These are phyloP conservation scores for Daldinia vernicosa DNA, from an alignment of 495 filamentous ascomycete species.

Conservation along the genomic window DNA sequence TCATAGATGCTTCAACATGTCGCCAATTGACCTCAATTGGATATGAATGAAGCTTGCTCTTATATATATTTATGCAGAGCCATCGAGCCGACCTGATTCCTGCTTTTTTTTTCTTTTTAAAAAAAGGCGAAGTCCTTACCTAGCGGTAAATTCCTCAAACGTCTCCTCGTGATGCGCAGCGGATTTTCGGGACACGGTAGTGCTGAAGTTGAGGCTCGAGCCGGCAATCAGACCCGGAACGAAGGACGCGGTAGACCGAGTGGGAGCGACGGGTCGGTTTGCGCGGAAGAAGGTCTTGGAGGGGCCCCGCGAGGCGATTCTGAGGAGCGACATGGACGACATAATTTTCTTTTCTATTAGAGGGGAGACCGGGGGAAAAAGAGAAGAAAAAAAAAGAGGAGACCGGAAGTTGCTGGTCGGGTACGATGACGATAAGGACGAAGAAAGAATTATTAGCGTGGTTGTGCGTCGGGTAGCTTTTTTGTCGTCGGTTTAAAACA, in stretches of 20 bases:
- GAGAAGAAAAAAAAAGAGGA: slow-evolving; percentile 16
- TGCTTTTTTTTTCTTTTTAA: no score
- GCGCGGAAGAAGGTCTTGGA: slow-evolving; percentile 69
- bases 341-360: slow-evolving; percentile 47
- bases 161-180: slow-evolving; percentile 82
- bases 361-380: slow-evolving; percentile 23
- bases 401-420: background rate
- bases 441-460: slow-evolving; percentile 1
- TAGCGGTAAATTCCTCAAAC: slow-evolving; percentile 98
- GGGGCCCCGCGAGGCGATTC: slow-evolving; percentile 74
- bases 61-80: background rate
- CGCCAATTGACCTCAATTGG: slow-evolving; percentile 41
- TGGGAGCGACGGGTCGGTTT: slow-evolving; percentile 67
- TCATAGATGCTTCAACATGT: slow-evolving; percentile 4
- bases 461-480: background rate
- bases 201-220: slow-evolving; percentile 72
- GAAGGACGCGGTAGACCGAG: slow-evolving; percentile 58
- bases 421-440: slow-evolving; percentile 7
- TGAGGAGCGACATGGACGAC: slow-evolving; percentile 75
- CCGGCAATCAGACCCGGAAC: slow-evolving; percentile 51
- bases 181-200: slow-evolving; percentile 61
- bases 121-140: slow-evolving; percentile 67
- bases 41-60: slow-evolving; percentile 24
- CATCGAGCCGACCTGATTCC: background rate
- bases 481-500: background rate